Base-by-base conservation (phyloP, 2,329 filamentous ascomycete species). In the Calonectria multiphialidica region DNA sequence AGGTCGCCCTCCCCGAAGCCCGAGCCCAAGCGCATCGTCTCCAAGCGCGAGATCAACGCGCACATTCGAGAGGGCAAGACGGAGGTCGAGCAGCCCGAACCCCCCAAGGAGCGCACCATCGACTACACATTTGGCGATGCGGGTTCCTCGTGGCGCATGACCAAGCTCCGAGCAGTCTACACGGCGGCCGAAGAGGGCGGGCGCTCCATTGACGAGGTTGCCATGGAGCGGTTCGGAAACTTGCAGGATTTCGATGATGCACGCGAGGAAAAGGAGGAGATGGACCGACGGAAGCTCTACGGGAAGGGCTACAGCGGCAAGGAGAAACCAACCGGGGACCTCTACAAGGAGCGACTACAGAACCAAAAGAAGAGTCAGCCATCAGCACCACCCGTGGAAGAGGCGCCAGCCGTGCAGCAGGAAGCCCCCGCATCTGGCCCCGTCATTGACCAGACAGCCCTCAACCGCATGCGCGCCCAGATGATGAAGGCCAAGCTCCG, bases 101-200 rank as follows among this genome's bases (percentile, higher is more conserved):
- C 88, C 1, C 84, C 91, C 53, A 87, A 91, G 66, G 90, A 94
- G 68, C 76, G 81, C 30, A 79, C 72, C 0, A 90, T 97, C 10
- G 87, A 90, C 70, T 99, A 98, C 81, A 94, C 87, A 0, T 97
- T 99, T 83, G 97, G 97, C 21, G 97, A 99, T 82, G 86, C 90
- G 8, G 96, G 97, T 0, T 96, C 96, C 16, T 91, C 95, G 78
- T 99, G 97, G 97, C 93, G 97, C 62, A 98, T 99, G 96, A 98
- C 93, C 7, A 98, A 96, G 83, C 90, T 99, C 37, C 95, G 94
- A 76, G 93, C 92, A 13, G 94, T 98, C 2, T 98, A 98, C 82
- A 90, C 91, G 30, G 90, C 93, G 66, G 95, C 95, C 0, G 89
- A 97, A 76, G 93, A 97, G 78, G 92, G 87, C 0, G 92, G 92